Base-by-base conservation (phyloP, 108 stramenopile genomes). In the Cyclostephanos invisitatus region DNA sequence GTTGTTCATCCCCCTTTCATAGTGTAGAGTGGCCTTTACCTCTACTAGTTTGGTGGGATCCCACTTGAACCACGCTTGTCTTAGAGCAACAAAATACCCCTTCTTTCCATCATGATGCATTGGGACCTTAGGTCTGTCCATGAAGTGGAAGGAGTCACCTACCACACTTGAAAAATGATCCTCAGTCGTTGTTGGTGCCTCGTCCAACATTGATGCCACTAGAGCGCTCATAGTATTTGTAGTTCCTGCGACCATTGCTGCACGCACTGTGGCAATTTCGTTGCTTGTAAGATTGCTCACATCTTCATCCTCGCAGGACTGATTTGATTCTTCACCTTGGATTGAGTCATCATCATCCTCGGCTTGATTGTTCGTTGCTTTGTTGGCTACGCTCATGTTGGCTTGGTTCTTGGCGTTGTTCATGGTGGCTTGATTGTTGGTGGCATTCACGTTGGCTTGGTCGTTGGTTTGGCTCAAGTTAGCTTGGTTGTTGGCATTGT, bases 31-130 rank as follows among this genome's bases (percentile, higher is more conserved):
- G 36, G 36, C 36, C 36, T 37, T 37, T 61, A 40, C 17, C 59
- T 40, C 38, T 61, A 5, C 21, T 21, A 61, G 21, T 21, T 20
- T 36, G 21, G n/a, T 22, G 15, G 9, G 59, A 9, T 61, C 59
- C 59, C 59, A 61, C 21, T 18, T 3, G 22, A 62, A 62, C 20
- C 2, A 62, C 8, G 61, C 61, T 62, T 62, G 25, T 62, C 14
- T 22, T 27, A 35, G 24, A 18, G 61, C 35, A n/a, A 61, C 59
- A 61, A 61, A 61, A 22, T 61, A 61, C 21, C 59, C 59, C 22
- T 61, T 61, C 59, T 61, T 61, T n/a, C 21, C 59, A n/a, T 61
- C 59, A 10, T 61, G 59, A 40, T 61, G 59, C 18, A 61, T 22
- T 18, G 59, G 59, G 38, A 61, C 59, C 36, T 37, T 37, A 37